A percentile compares a stretch with the other conserved stretches of the same genome.
These are phyloP conservation scores for Graphiopsis chlorocephala DNA, from an alignment of 2,329 filamentous ascomycete species.

Conservation along the genomic window DNA sequence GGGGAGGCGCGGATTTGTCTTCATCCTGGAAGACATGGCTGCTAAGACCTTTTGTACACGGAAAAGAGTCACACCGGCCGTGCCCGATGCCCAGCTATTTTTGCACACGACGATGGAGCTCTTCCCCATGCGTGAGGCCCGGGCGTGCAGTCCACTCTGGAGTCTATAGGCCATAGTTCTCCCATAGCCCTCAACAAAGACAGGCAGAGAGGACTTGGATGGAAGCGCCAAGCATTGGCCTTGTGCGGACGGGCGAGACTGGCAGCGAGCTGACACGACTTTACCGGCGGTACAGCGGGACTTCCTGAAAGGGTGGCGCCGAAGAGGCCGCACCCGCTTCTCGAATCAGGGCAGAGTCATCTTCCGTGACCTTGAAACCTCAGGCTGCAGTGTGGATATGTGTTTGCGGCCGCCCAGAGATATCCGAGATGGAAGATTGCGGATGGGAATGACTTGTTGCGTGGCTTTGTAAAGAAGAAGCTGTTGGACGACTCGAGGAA, in stretches of 20 bases:
- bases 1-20: conserved; percentile 2
- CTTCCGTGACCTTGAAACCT: conserved; percentile 5
- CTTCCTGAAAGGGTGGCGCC: conserved; percentile 1
- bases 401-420: not conserved
- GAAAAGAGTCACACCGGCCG: not conserved
- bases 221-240: not conserved
- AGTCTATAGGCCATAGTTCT: conserved; percentile 8
- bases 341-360: conserved; percentile 11
- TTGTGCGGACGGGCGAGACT: not conserved
- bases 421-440: conserved; percentile 3
- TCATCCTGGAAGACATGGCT: conserved; percentile 5
- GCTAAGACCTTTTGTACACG: conserved; percentile 6
- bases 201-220: not conserved
- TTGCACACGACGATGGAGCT: not conserved
- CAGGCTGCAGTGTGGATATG: conserved; percentile 13
- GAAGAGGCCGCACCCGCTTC: conserved; percentile 6
- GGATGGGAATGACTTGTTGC: conserved; percentile 16
- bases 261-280: not conserved
- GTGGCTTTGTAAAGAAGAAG: not conserved
- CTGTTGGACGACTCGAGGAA: not conserved
- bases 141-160: not conserved
- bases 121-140: not conserved
- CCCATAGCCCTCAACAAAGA: not conserved
- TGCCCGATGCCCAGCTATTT: not conserved
- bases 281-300: not conserved